Evolutionary conservation across 1,284 basidiomycete species (phyloP), one percentile per base, ranked within the genome.

Genomic region (Somion occarium): DNA sequence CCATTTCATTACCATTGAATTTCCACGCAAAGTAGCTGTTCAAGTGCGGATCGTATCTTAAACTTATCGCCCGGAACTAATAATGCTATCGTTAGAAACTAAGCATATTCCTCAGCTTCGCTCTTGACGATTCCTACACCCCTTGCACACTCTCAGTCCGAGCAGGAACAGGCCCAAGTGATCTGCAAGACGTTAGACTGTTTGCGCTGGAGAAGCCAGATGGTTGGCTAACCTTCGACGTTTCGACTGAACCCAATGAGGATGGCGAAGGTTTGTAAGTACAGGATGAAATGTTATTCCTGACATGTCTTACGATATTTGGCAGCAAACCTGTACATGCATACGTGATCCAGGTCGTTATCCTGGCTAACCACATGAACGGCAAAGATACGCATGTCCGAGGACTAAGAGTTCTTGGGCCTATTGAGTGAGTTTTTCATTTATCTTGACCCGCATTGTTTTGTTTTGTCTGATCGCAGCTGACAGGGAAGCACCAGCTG

Each of bases 351-450:
- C 94, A 98, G 63, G 78, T 99, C 26, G 86, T 95, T 53, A 83
- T 99, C 49, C 75, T 94, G 19, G 86, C 90, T 19, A 99, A 99
- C 64, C 94, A 99, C 64, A 88, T 97, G 79, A 98, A 96, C 60
- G 97, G 97, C 2, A 99, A 99, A 67, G 97, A 99, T 69, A 99
- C 97, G 7, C 97, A 99, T 69, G 89, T 99, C 13, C 83, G 97
- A 18, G 93, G 94, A 1, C 69, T 99, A 39, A 83, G 80, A 48
- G 80, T 98, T 20, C 84, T 93, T 54, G 96, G 94, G 0, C 90
- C 93, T 2, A 65, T 82, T 5, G 85, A 87, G 93, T 93, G 63
- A 56, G 87, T 75, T 4, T 39, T 43, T 9, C 42, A 22, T 23
- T 9, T 23, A 4, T 3, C 13, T 43, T 43, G 19, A 22, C 13